Percentiles rank a stretch among this genome's conserved stretches.
Evolutionary conservation across 1,284 basidiomycete species (phyloP).

Genomic region (Peniophora sp.): DNA sequence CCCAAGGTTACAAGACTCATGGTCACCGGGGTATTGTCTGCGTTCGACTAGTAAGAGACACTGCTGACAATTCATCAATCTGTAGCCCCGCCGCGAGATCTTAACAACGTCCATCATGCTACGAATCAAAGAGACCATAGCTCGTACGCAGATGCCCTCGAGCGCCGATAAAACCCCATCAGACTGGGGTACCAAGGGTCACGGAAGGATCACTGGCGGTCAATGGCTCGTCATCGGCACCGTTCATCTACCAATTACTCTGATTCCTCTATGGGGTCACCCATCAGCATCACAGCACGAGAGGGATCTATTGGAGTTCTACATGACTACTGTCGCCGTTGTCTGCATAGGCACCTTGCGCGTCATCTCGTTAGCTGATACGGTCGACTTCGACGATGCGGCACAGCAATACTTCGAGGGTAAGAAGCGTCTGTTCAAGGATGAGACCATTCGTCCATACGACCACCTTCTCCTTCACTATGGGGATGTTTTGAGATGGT

Average conservation of each 20-base stretch:
- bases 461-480: conserved; percentile 29
- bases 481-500: conserved; percentile 18
- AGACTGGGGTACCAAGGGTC: background rate
- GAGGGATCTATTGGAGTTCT: background rate
- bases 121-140: background rate
- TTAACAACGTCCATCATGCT: too few relatives aligned
- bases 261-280: background rate
- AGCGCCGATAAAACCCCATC: background rate
- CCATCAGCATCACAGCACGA: background rate
- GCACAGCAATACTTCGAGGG: conserved; percentile 18
- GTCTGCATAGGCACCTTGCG: conserved; percentile 10
- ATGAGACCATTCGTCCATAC: conserved; percentile 17
- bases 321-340: background rate
- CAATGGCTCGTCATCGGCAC: background rate
- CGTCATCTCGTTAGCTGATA: conserved; percentile 14
- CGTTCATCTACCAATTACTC: background rate
- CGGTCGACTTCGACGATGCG: conserved; percentile 12
- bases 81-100: background rate
- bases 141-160: background rate
- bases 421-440: conserved; percentile 16
- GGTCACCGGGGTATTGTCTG: background rate
- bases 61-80: too few relatives aligned
- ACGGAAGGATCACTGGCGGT: background rate
- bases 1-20: background rate
- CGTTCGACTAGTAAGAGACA: too few relatives aligned